These are phyloP conservation scores for Jamesozyma gamospora DNA, from an alignment of 805 yeast species.

Conservation along the genomic window DNA sequence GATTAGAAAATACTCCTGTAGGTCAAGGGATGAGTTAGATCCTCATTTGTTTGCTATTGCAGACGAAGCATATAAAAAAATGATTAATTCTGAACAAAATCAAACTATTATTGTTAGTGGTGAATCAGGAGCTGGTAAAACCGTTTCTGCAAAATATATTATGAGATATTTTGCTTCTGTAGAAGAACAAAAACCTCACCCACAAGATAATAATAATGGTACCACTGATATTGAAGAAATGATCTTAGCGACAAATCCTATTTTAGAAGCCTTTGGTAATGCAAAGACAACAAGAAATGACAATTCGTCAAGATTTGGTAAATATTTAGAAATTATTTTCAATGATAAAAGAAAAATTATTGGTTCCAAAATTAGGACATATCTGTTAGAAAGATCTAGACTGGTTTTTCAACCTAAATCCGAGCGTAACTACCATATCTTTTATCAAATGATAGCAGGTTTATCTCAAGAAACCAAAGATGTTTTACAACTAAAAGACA, in stretches of 20 bases:
- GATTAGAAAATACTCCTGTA: constrained; percentile 87
- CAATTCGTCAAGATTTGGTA: constrained; percentile 92
- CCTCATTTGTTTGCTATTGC: constrained; percentile 97
- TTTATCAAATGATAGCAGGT: constrained; percentile 82
- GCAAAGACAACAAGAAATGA: constrained; percentile 89
- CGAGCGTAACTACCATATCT: constrained; percentile 92
- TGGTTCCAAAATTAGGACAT: constrained; percentile 91
- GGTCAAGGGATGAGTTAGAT: constrained; percentile 77
- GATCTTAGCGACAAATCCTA: constrained; percentile 90
- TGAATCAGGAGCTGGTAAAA: constrained; percentile 98
- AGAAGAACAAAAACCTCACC: constrained; percentile 37
- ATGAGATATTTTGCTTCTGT: constrained; percentile 97
- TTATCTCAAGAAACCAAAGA: constrained; percentile 42
- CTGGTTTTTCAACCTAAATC: constrained; percentile 81
- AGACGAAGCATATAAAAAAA: constrained; percentile 91
- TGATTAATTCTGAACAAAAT: constrained; percentile 74
- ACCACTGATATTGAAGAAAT: constrained; percentile 88
- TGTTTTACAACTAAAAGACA: constrained; percentile 49
- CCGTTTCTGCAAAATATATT: constrained; percentile 93
- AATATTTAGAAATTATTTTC: constrained; percentile 83
- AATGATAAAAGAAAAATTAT: constrained; percentile 67
- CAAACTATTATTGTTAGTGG: constrained; percentile 96
- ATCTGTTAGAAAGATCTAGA: constrained; percentile 85
- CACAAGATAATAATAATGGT: constrained; percentile 31
- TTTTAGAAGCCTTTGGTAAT: constrained; percentile 88